Evolutionary conservation across 2,329 filamentous ascomycete genomes (phyloP).

Genomic region (Blastomyces parvus): DNA sequence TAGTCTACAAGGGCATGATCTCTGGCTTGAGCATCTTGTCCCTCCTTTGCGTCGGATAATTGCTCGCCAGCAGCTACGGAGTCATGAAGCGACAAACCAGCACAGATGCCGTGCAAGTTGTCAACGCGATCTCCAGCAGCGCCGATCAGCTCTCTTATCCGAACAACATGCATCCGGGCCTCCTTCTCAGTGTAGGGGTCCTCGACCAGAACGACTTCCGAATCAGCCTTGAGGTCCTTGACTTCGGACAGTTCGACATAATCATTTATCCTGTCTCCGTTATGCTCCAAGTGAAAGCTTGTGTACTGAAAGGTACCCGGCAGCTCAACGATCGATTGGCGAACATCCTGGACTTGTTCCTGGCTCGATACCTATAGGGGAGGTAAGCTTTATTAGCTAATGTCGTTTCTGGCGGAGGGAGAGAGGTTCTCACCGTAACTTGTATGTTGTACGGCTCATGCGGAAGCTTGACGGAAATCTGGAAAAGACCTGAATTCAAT

Average conservation of each 20-base stretch:
- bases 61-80: slow-evolving; percentile 48
- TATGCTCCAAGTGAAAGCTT: slow-evolving; percentile 94
- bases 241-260: slow-evolving; percentile 89
- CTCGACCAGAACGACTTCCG: slow-evolving; percentile 73
- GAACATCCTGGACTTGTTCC: slow-evolving; percentile 95
- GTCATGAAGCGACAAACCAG: slow-evolving; percentile 81
- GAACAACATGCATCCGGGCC: slow-evolving; percentile 84
- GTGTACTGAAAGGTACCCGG: slow-evolving; percentile 93
- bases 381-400: slow-evolving; percentile 19
- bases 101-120: slow-evolving; percentile 71
- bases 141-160: slow-evolving; percentile 85
- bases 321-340: slow-evolving; percentile 89
- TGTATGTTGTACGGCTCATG: slow-evolving; percentile 69
- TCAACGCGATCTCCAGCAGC: slow-evolving; percentile 84
- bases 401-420: slow-evolving; percentile 12
- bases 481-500: slow-evolving; percentile 46
- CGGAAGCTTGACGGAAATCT: slow-evolving; percentile 71
- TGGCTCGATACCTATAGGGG: slow-evolving; percentile 65
- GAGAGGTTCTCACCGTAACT: slow-evolving; percentile 59
- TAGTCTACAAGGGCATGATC: slow-evolving; percentile 59
- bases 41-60: slow-evolving; percentile 31
- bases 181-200: slow-evolving; percentile 99
- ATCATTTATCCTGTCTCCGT: slow-evolving; percentile 84
- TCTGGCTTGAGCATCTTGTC: slow-evolving; percentile 30
- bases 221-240: slow-evolving; percentile 62